Evolutionary conservation across 768 basidiomycete species (phyloP).

Genomic region (Pleurotus pulmonarius): DNA sequence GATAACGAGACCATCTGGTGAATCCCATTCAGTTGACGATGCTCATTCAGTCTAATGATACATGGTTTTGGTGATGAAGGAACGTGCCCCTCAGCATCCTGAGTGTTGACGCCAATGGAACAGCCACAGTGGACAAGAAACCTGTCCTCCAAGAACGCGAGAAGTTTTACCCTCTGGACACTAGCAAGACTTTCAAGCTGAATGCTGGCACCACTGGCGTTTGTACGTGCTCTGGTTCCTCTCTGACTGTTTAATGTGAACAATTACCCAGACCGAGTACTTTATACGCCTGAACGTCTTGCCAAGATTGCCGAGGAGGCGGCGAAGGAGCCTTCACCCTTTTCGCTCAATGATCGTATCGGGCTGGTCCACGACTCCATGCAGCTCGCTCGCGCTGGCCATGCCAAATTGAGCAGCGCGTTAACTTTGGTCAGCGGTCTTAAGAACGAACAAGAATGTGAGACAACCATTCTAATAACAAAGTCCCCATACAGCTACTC

Average conservation of each 20-base stretch:
- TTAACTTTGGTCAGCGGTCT: slow-evolving; percentile 70
- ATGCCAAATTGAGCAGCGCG: slow-evolving; percentile 70
- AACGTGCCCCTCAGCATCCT: slow-evolving; percentile 76
- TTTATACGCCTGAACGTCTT: slow-evolving; percentile 80
- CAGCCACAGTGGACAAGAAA: slow-evolving; percentile 53
- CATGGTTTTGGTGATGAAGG: slow-evolving; percentile 34
- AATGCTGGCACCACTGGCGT: slow-evolving; percentile 89
- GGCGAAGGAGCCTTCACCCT: slow-evolving; percentile 56
- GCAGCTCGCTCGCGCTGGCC: slow-evolving; percentile 78
- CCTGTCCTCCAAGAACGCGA: slow-evolving; percentile 69
- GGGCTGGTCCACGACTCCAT: slow-evolving; percentile 84
- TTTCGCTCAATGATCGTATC: slow-evolving; percentile 83
- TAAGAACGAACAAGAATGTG: slow-evolving; percentile 74
- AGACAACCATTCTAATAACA: slow-evolving; percentile 20
- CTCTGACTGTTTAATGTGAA: slow-evolving; percentile 7
- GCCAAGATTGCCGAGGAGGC: slow-evolving; percentile 78
- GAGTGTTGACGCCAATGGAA: slow-evolving; percentile 54
- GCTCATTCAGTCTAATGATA: slow-evolving; percentile 1
- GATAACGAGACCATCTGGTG: slow-evolving; percentile 90
- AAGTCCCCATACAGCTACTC: neutral
- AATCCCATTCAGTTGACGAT: slow-evolving; percentile 2
- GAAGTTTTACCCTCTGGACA: slow-evolving; percentile 66
- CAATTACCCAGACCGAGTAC: slow-evolving; percentile 62
- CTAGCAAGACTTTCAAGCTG: slow-evolving; percentile 78
- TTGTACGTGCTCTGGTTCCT: slow-evolving; percentile 48